Evolutionary conservation across 2,329 filamentous ascomycete species (phyloP).

Genomic region (Chaetomium globosum): DNA sequence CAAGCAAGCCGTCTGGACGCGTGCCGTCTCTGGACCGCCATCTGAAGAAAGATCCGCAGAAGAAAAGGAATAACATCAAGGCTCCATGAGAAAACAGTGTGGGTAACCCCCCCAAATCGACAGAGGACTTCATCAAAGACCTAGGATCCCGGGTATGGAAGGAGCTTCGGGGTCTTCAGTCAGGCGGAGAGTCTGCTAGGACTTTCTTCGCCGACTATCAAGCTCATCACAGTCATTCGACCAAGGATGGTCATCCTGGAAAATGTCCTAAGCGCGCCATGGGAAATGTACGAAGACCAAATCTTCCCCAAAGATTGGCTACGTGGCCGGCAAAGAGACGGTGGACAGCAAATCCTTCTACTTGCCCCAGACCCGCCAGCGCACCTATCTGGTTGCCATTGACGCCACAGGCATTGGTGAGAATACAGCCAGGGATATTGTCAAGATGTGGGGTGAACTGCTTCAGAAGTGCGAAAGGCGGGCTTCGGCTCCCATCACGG

Average conservation of each 20-base stretch:
- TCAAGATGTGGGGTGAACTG: conserved; percentile 47
- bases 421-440: conserved; percentile 36
- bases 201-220: conserved; percentile 37
- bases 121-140: conserved; percentile 17
- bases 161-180: conserved; percentile 8
- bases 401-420: conserved; percentile 44
- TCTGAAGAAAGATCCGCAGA: conserved; percentile 41
- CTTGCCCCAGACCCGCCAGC: conserved; percentile 68
- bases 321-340: conserved; percentile 52
- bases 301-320: conserved; percentile 54
- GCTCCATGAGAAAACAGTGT: not conserved
- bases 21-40: conserved; percentile 23
- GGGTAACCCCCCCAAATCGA: conserved; percentile 14
- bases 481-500: conserved; percentile 64
- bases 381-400: conserved; percentile 64
- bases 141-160: conserved; percentile 14
- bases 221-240: conserved; percentile 44
- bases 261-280: conserved; percentile 67
- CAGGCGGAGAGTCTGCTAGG: conserved; percentile 33
- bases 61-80: conserved; percentile 40
- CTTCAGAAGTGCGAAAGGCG: conserved; percentile 55
- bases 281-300: conserved; percentile 52
- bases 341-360: conserved; percentile 74
- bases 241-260: conserved; percentile 71
- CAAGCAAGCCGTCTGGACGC: conserved; percentile 38